Conservation (phyloP, 2,329 filamentous ascomycete genomes). For the Phoma sp. region DNA sequence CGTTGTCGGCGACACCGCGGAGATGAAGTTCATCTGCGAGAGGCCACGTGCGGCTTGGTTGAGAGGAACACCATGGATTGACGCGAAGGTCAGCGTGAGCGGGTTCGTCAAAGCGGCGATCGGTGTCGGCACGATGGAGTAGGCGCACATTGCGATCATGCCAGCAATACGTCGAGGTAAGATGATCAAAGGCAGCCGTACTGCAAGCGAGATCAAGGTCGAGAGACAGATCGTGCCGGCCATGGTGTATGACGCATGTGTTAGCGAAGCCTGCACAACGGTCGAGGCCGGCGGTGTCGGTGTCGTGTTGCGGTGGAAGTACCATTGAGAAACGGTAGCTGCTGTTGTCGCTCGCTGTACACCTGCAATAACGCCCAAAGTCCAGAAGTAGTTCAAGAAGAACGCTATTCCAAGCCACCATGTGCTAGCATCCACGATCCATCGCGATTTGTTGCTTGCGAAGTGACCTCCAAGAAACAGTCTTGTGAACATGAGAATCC, state of each 20-base stretch:
- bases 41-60: slow-evolving; percentile 79
- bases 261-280: slow-evolving; percentile 82
- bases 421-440: slow-evolving; percentile 84
- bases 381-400: slow-evolving; percentile 95
- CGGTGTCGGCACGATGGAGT: slow-evolving; percentile 83
- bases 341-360: slow-evolving; percentile 91
- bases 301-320: slow-evolving; percentile 88
- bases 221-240: slow-evolving; percentile 93
- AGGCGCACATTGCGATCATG: slow-evolving; percentile 73
- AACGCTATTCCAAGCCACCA: slow-evolving; percentile 97
- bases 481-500: slow-evolving; percentile 95
- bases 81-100: slow-evolving; percentile 87
- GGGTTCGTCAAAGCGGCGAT: slow-evolving; percentile 89
- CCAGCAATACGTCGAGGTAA: slow-evolving; percentile 78
- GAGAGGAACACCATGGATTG: slow-evolving; percentile 89
- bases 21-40: slow-evolving; percentile 82
- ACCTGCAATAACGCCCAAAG: slow-evolving; percentile 83
- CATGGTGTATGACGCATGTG: slow-evolving; percentile 82
- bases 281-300: slow-evolving; percentile 79
- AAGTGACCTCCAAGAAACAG: slow-evolving; percentile 94
- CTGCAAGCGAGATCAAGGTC: slow-evolving; percentile 78
- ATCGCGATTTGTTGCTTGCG: slow-evolving; percentile 61
- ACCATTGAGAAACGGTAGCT: slow-evolving; percentile 97
- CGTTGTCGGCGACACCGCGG: slow-evolving; percentile 75
- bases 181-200: slow-evolving; percentile 84